phyloP scores from a whole-genome alignment of 345 rosid species.

The Salix udensis region DNA sequence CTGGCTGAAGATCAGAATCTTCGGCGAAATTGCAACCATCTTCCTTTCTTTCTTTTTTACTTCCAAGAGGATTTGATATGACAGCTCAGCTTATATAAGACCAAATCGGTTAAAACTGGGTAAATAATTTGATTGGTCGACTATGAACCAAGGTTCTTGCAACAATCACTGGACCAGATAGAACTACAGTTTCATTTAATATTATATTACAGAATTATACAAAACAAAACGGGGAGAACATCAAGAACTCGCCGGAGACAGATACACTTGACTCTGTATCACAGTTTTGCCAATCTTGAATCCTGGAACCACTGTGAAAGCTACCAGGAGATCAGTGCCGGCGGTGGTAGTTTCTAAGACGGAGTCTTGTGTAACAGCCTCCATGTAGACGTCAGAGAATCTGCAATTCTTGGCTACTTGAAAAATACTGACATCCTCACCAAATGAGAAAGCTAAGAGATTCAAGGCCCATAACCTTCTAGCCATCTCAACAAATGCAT shows the following conservation, averaged over 20 bases:
- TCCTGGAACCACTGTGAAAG: conserved; percentile 91
- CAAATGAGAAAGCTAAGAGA: conserved; percentile 60
- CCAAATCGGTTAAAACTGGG: not conserved
- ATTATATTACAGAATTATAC: conserved; percentile 16
- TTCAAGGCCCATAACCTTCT: conserved; percentile 73
- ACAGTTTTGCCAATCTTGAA: conserved; percentile 70
- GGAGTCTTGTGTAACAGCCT: conserved; percentile 60
- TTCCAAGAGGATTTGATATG: not conserved
- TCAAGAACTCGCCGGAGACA: conserved; percentile 42
- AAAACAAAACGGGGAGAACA: not conserved
- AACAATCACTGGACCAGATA: not conserved
- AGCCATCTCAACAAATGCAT: conserved; percentile 68
- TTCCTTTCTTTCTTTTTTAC: not conserved
- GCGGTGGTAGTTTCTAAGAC: conserved; percentile 16
- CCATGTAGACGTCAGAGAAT: conserved; percentile 93
- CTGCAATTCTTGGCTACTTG: conserved; percentile 60
- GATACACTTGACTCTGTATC: conserved; percentile 75
- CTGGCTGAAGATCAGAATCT: conserved; percentile 5
- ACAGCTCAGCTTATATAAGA: not conserved
- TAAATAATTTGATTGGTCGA: not conserved
- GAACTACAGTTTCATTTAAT: not conserved
- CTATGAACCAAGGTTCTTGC: not conserved
- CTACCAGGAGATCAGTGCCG: conserved; percentile 47
- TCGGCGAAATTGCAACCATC: not conserved
- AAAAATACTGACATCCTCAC: conserved; percentile 54